These are phyloP conservation scores for Hyaloscypha finlandica DNA, from an alignment of 495 filamentous ascomycete genomes.

Conservation along the genomic window DNA sequence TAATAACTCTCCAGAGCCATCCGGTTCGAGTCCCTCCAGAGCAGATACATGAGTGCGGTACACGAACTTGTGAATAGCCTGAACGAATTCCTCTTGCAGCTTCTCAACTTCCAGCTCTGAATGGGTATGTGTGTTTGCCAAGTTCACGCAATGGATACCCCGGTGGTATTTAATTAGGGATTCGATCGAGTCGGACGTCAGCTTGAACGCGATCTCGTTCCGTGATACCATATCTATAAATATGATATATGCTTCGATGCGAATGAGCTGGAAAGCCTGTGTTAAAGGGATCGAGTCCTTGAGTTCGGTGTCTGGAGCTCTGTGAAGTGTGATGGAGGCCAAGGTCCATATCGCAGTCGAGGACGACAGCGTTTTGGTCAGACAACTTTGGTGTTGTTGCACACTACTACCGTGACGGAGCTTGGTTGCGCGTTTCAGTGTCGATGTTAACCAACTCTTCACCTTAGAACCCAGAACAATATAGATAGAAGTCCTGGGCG, in stretches of 20 bases:
- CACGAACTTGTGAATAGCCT: slow-evolving; percentile 96
- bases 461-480: slow-evolving; percentile 93
- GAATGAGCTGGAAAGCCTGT: slow-evolving; percentile 88
- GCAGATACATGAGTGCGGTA: slow-evolving; percentile 88
- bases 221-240: slow-evolving; percentile 98
- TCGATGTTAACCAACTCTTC: slow-evolving; percentile 95
- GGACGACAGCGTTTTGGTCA: slow-evolving; percentile 94
- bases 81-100: slow-evolving; percentile 94
- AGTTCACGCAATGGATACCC: slow-evolving; percentile 91
- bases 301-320: slow-evolving; percentile 86
- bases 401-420: slow-evolving; percentile 90
- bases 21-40: slow-evolving; percentile 94
- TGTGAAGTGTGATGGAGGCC: slow-evolving; percentile 89
- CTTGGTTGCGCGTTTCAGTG: slow-evolving; percentile 99
- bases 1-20: slow-evolving; percentile 91
- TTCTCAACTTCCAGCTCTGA: slow-evolving; percentile 94
- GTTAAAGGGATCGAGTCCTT: slow-evolving; percentile 85
- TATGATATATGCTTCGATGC: slow-evolving; percentile 96
- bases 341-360: slow-evolving; percentile 93
- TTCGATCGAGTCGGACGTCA: slow-evolving; percentile 95
- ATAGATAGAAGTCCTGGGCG: slow-evolving; percentile 87
- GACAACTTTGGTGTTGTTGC: slow-evolving; percentile 91
- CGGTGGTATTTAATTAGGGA: slow-evolving; percentile 94
- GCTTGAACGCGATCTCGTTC: slow-evolving; percentile 97
- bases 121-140: slow-evolving; percentile 91